phyloP scores from a whole-genome alignment of 1,284 basidiomycete species.

The Anthracocystis panici-leucophaei region DNA sequence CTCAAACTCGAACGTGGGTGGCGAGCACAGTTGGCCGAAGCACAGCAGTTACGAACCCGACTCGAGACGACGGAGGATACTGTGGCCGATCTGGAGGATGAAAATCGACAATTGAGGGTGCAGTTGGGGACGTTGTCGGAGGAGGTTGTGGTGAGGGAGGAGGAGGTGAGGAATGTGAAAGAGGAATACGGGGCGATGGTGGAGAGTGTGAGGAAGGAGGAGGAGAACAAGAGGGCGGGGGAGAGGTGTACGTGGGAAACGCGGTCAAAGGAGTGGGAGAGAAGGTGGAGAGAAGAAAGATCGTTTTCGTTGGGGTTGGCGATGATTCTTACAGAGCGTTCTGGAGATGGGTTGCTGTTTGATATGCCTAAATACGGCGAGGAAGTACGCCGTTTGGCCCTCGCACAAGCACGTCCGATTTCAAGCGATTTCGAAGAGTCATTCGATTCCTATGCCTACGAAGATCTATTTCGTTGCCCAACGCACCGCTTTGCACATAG shows the following conservation, averaged over 20 bases:
- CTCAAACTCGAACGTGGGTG: constrained; percentile 42
- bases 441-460: not conserved
- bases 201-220: not conserved
- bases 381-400: not conserved
- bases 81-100: constrained; percentile 47
- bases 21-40: constrained; percentile 42
- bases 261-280: not conserved
- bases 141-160: constrained; percentile 38
- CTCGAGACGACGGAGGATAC: constrained; percentile 31
- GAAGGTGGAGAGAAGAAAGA: not conserved
- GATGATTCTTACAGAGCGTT: not conserved
- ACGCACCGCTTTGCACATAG: not conserved
- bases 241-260: not conserved
- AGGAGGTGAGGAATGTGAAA: constrained; percentile 4
- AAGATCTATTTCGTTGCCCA: not conserved
- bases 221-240: not conserved
- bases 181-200: not conserved
- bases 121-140: constrained; percentile 41
- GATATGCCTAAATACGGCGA: not conserved
- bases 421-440: not conserved
- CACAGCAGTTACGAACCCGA: constrained; percentile 20
- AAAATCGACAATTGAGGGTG: constrained; percentile 39
- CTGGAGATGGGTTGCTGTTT: not conserved
- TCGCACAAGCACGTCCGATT: not conserved
- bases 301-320: not conserved